Base-by-base conservation (phyloP, 768 basidiomycete genomes). In the Lactarius deliciosus region DNA sequence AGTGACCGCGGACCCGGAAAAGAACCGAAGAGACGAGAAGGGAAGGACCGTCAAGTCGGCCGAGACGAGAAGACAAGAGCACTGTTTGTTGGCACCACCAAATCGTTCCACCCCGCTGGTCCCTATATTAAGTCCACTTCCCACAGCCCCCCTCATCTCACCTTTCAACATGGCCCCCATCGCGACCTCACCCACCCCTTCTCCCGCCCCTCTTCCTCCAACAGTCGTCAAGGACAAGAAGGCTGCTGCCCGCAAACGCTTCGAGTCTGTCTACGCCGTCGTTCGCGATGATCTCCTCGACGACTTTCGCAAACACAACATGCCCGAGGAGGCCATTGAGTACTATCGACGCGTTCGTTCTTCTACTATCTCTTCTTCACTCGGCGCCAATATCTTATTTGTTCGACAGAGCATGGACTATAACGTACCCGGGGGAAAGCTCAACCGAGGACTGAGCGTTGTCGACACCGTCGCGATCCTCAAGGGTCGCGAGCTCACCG, bases 361-460 rank as follows among this genome's bases (percentile, higher is more conserved):
- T 22, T 10, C 45, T 13, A 25, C 22, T 36, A 20, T 22, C n/a
- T 6, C 47, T 30, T 20, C 22, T 36, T 64, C n/a, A 3, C 11
- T 50, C n/a, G 28, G 22, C 50, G 38, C 22, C n/a, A 50, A 30
- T 38, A 25, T 38, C n/a, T 57, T 63, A 57, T 57, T 30, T 22
- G 8, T 10, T 34, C 47, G 28, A 13, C 71, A 95, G 93, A 95
- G 84, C 75, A 80, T 98, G 64, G 85, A 95, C 71, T 91, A 94
- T 81, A 98, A 98, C 77, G 90, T 92, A n/a, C 95, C 95, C 0
- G 92, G 94, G 50, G 95, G 94, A 3, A 98, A 98, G 78, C 88
- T 98, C 62, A 98, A 97, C 78, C 87, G 96, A 41, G 95, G 96
- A n/a, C 82, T 98, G 79, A 94, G 94, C 13, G 95, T 97, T 72